Base-by-base conservation (phyloP, 2,329 filamentous ascomycete genomes). In the Paecilomyces variotii region DNA sequence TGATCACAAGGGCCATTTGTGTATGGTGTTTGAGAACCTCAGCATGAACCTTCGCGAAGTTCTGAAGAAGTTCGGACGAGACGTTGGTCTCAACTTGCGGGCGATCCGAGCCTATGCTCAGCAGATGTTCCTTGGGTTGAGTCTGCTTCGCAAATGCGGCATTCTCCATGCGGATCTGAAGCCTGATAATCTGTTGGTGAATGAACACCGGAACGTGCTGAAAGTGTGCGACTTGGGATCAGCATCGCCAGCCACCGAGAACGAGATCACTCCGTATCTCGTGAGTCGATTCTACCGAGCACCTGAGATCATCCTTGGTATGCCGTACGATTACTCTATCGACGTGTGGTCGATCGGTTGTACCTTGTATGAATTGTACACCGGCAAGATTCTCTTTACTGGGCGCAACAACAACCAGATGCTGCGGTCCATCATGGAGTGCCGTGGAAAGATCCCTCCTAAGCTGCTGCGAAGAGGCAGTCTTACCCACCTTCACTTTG, bases 331-430 rank as follows among this genome's bases (percentile, higher is more conserved):
- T 71, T 95, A 93, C 71, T 88, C 89, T 6, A 90, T 97, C 64
- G 94, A 99, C 73, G 90, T 96, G 81, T 99, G 94, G 94, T 95
- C 93, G 6, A 91, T 97, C 64, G 95, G 94, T 39, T 99, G 94
- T 76, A 99, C 94, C 0, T 81, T 97, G 30, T 99, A 96, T 74
- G 94, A 99, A 76, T 81, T 99, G 49, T 97, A 96, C 78, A 97
- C 94, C 0, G 94, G 94, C 69, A 96, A 97, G 74, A 97, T 99
- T 59, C 81, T 99, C 32, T 99, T 99, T 73, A 91, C 91, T 0
- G 94, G 94, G 60, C 85, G 90, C 63, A 94, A 90, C 77, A 99
- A 99, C 79, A 99, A 99, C 71, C 91, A 96, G 77, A 99, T 99
- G 94, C 84, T 99, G 60, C 89, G 90, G 63, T 87, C 89, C 24